Conservation (phyloP, 345 rosid genomes). For the Euclidium syriacum region DNA sequence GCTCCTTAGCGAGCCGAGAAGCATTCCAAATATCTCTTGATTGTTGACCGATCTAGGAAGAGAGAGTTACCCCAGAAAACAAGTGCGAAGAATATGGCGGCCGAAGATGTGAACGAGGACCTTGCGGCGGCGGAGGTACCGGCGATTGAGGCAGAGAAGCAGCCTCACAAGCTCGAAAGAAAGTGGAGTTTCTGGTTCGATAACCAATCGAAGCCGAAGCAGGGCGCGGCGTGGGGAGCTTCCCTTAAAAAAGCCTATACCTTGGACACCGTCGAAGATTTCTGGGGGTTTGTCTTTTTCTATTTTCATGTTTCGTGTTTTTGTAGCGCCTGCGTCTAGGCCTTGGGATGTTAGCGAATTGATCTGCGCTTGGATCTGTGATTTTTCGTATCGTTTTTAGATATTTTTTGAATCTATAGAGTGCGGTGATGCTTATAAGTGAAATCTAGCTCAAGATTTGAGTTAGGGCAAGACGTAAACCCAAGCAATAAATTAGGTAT, state of each 20-base stretch:
- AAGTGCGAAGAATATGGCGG: conserved; percentile 39
- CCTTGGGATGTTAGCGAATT: neutral
- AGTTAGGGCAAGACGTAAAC: neutral
- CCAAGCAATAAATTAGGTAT: neutral
- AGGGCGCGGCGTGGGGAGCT: conserved; percentile 86
- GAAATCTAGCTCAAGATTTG: neutral
- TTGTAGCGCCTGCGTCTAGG: neutral
- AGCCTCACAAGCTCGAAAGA: conserved; percentile 66
- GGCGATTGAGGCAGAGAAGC: conserved; percentile 27
- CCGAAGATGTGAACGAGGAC: conserved; percentile 39
- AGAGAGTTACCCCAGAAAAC: neutral
- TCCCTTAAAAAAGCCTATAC: conserved; percentile 71
- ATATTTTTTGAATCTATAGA: neutral
- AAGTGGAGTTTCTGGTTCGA: conserved; percentile 95
- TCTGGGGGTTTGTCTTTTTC: conserved; percentile 64
- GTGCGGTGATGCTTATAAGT: neutral
- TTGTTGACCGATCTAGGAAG: neutral
- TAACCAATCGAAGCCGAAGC: conserved; percentile 68
- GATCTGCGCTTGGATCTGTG: conserved; percentile 4
- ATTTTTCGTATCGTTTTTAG: neutral
- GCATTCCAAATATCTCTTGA: neutral
- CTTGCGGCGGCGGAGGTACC: conserved; percentile 20
- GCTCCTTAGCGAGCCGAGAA: neutral
- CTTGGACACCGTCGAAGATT: conserved; percentile 91
- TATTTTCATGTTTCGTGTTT: neutral